Evolutionary conservation across 768 basidiomycete species (phyloP).

Genomic region (Hebeloma cylindrosporum): DNA sequence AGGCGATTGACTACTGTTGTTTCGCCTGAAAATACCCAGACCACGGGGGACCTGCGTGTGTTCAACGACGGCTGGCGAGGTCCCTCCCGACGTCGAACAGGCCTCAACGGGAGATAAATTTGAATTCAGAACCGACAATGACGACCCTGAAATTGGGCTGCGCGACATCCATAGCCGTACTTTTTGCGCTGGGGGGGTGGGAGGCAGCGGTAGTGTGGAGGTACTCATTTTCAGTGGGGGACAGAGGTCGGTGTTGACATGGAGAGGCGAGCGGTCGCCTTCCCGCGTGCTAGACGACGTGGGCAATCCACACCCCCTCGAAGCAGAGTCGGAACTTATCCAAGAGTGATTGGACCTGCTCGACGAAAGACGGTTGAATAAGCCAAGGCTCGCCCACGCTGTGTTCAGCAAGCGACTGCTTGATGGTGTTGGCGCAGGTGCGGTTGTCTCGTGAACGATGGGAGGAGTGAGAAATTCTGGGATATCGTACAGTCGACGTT

Average conservation of each 20-base stretch:
- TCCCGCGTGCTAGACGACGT: no score
- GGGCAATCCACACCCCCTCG: no score
- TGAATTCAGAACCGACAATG: not conserved
- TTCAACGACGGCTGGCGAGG: constrained; percentile 17
- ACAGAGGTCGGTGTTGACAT: no score
- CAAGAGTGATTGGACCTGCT: not conserved
- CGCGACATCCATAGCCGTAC: no score
- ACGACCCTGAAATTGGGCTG: not conserved
- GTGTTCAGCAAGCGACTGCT: constrained; percentile 1
- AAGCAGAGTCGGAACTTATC: not conserved
- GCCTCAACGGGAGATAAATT: not conserved
- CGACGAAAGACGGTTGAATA: constrained; percentile 2
- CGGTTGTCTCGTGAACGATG: no score
- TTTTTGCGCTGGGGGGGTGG: no score
- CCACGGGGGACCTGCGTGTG: constrained; percentile 10
- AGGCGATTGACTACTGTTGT: not conserved
- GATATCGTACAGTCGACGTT: constrained; percentile 14
- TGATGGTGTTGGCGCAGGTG: not conserved
- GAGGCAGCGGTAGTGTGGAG: no score
- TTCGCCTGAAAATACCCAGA: constrained; percentile 11
- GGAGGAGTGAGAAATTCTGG: constrained; percentile 14
- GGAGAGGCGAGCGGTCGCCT: no score
- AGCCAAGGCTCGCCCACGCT: not conserved
- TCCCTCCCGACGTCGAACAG: no score
- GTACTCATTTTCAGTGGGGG: no score